Conservation (phyloP, 2,329 filamentous ascomycete genomes). For the Trichoderma sp. region DNA sequence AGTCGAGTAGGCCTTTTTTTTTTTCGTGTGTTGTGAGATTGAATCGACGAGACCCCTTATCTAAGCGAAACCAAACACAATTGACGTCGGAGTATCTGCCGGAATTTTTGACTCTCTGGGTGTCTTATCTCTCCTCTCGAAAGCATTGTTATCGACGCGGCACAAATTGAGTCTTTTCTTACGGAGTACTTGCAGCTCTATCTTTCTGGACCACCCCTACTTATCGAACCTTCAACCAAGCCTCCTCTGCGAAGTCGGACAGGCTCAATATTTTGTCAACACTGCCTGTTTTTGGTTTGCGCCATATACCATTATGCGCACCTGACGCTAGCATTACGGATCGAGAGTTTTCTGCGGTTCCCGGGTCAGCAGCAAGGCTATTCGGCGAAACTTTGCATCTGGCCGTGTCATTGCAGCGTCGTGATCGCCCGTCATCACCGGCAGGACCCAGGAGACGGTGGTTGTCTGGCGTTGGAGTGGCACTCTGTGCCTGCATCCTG, state of each 20-base stretch:
- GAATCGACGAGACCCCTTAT: background rate
- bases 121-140: background rate
- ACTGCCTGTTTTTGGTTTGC: background rate
- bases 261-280: background rate
- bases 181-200: background rate
- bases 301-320: background rate
- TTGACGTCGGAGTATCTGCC: background rate
- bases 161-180: background rate
- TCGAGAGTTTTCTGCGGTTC: background rate
- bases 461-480: conserved; percentile 8
- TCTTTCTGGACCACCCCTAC: background rate
- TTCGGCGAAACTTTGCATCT: conserved; percentile 14
- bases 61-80: background rate
- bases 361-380: background rate
- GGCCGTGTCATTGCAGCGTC: conserved; percentile 9
- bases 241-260: background rate
- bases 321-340: background rate
- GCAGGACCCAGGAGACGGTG: background rate
- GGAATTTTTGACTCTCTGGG: background rate
- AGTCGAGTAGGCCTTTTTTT: background rate
- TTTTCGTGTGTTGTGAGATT: background rate
- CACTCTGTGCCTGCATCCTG: conserved; percentile 14
- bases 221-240: background rate
- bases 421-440: background rate
- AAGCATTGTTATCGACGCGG: background rate